A percentile compares a stretch with the other conserved stretches of the same genome.
phyloP scores from a whole-genome alignment of 345 rosid species.

The Eucalyptus rudis region DNA sequence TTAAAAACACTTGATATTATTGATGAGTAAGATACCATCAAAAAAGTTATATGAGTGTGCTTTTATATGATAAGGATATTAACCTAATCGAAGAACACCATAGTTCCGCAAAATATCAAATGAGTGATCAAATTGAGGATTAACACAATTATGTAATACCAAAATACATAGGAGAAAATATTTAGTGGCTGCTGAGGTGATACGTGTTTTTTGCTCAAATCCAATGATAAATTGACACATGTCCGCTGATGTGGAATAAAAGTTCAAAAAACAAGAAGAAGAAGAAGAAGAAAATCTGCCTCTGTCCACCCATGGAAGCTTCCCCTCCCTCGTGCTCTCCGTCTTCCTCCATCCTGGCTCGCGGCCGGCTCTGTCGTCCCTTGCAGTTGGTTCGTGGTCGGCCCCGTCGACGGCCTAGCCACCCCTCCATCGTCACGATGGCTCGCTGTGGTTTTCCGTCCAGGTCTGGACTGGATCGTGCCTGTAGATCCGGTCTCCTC shows the following conservation, averaged over 20 bases:
- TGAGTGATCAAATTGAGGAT: not conserved
- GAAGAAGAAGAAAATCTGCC: accelerated
- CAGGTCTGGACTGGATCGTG: no score
- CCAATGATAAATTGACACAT: not conserved
- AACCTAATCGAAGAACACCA: not conserved
- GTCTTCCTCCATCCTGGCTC: no score
- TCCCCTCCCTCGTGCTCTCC: not conserved
- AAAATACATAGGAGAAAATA: not conserved
- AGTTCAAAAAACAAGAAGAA: not conserved
- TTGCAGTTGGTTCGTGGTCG: no score
- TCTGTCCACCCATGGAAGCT: not conserved
- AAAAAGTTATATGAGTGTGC: no score
- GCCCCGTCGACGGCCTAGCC: no score
- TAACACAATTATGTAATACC: not conserved
- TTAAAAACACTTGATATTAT: no score
- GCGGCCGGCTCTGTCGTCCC: no score
- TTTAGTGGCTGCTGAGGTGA: not conserved
- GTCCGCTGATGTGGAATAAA: not conserved
- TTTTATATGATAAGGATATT: not conserved
- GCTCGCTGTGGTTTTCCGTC: no score
- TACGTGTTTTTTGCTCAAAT: not conserved
- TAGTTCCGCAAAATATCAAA: not conserved
- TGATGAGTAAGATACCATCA: not conserved
- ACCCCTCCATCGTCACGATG: no score
- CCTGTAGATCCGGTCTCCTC: no score